Evolutionary conservation across 352 stramenopile genomes (phyloP), one percentile per base, ranked within the genome.

Genomic region (Globisporangium cylindrosporum): DNA sequence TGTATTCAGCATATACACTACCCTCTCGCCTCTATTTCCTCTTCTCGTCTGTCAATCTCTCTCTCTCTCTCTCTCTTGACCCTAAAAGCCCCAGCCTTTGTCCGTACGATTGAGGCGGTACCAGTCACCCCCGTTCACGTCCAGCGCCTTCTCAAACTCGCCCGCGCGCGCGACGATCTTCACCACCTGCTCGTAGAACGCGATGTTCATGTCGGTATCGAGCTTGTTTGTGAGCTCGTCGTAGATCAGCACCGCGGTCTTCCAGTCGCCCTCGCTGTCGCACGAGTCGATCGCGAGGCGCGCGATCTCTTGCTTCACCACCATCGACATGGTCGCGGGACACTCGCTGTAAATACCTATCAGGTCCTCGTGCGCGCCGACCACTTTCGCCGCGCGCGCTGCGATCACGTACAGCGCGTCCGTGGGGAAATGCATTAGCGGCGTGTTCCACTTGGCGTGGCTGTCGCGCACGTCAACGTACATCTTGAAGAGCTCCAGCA

Each of bases 41-140:
- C 41, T 10, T 49, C 34, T 25, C 25, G 22, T 10, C 15, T 29
- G 14, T 18, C 24, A 36, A 24, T 7, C 25, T 25, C 18, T 6
- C 53, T n/a, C 24, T 27, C 32, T 29, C 27, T 29, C 27, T 32
- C 27, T 46, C 38, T 20, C 38, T 18, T 43, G 36, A 7, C 9
- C 20, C 60, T 59, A 72, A 36, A 72, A 73, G 20, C 74, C 73
- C 86, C 86, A 94, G 54, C 85, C 85, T 56, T 87, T 74, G 62
- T 93, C 86, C 8, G 75, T 82, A 36, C 87, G 84, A 53, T 92
- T 93, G 68, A 91, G 73, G 20, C 88, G 85, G 70, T 96, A 96
- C 88, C 88, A 96, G 64, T 92, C 78, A 32, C 88, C 88, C 18
- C 86, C 86, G 48, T 90, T 88, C 48, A 96, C 81, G 67, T 96